phyloP scores from a whole-genome alignment of 352 stramenopile species.

The Stramenopiles sp. region DNA sequence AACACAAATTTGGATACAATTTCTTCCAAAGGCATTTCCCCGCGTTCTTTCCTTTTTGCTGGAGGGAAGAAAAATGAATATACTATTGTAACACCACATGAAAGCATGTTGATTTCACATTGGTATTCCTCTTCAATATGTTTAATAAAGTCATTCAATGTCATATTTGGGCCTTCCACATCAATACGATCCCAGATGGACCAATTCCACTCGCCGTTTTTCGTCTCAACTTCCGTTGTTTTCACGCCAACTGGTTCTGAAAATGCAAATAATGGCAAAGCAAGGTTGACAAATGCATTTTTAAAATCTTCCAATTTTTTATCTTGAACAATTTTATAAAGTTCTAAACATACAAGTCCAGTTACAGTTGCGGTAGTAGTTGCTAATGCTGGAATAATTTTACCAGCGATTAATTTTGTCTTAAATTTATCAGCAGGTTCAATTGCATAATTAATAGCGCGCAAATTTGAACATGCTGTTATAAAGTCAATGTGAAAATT shows the following conservation, averaged over 20 bases:
- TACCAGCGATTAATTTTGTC: slow-evolving; percentile 94
- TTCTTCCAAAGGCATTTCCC: no score
- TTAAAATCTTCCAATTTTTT: slow-evolving; percentile 82
- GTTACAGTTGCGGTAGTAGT: slow-evolving; percentile 97
- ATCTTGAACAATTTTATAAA: slow-evolving; percentile 71
- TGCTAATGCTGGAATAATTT: slow-evolving; percentile 98
- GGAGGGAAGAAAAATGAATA: no score
- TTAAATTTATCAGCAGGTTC: slow-evolving; percentile 80
- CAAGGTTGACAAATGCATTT: slow-evolving; percentile 94
- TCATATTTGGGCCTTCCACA: slow-evolving; percentile 71
- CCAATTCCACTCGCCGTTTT: slow-evolving; percentile 77
- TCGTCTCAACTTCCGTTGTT: slow-evolving; percentile 52
- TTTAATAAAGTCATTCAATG: slow-evolving; percentile 85
- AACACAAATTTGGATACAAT: no score
- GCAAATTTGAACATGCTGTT: no score
- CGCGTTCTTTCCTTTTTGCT: no score
- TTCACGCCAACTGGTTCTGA: slow-evolving; percentile 82
- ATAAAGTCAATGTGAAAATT: slow-evolving; percentile 93
- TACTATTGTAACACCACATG: no score
- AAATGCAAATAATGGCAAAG: slow-evolving; percentile 89
- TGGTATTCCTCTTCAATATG: no score
- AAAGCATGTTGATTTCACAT: no score
- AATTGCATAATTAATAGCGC: slow-evolving; percentile 95
- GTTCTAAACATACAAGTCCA: slow-evolving; percentile 90
- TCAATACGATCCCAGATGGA: slow-evolving; percentile 92